Evolutionary conservation across 2,329 filamentous ascomycete genomes (phyloP).

Genomic region (Kalmusia sp.): DNA sequence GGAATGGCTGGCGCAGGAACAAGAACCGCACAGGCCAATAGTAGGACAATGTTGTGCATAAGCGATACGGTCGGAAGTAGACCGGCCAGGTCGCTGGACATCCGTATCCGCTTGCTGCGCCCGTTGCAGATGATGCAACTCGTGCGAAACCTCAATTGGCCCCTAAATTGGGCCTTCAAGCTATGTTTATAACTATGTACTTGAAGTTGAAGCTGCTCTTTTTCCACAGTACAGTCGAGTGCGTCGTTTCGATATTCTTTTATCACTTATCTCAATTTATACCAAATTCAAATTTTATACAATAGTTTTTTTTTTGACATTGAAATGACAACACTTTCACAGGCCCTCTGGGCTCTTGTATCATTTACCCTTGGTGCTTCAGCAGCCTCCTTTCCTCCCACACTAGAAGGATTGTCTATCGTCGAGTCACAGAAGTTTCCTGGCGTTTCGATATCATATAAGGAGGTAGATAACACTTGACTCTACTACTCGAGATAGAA

Average conservation of each 20-base stretch:
- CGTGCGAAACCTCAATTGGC: background rate
- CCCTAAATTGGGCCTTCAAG: background rate
- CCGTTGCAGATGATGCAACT: background rate
- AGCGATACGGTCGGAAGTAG: conserved; percentile 6
- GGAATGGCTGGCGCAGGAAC: background rate
- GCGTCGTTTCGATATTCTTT: background rate
- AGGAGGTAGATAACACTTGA: conserved; percentile 35
- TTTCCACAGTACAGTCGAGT: background rate
- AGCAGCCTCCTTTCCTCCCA: conserved; percentile 19
- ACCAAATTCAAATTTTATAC: background rate
- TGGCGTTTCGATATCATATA: conserved; percentile 43
- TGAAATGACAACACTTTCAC: background rate
- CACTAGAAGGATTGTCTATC: conserved; percentile 13
- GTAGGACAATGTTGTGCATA: background rate
- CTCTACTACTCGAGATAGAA: background rate
- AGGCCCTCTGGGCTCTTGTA: background rate
- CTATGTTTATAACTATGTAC: background rate
- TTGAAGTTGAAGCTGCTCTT: background rate
- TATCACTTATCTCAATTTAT: background rate
- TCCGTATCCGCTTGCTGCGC: conserved; percentile 1
- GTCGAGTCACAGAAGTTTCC: conserved; percentile 16
- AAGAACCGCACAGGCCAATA: background rate
- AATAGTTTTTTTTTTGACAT: background rate
- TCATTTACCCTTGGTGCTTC: conserved; percentile 1
- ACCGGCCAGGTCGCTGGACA: background rate